Evolutionary conservation across 2,329 filamentous ascomycete species (phyloP), one percentile per base, ranked within the genome.

Genomic region (Scedosporium dehoogii): DNA sequence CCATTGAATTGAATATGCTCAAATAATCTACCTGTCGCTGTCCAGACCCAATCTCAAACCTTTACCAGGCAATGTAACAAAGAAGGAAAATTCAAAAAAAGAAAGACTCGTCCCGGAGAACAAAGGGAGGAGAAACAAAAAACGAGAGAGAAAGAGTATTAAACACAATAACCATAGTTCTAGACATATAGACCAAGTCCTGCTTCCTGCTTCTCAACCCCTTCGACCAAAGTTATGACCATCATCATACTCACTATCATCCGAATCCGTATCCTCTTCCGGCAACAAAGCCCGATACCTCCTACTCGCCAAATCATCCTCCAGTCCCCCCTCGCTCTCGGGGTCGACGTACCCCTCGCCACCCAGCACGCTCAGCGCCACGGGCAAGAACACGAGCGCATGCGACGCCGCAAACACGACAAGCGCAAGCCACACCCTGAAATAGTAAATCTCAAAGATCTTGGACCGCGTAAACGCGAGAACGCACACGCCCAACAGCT

Each of bases 391-490:
- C 6, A 99, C 83, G 58, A 99, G 79, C 0, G 94, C 91, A 73
- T 99, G 94, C 9, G 87, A 82, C 6, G 91, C 91, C 2, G 92
- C 96, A 73, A 96, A 93, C 9, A 96, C 73, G 10, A 99, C 92
- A 62, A 99, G 83, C 6, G 92, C 89, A 18, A 97, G 79, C 94
- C 94, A 99, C 53, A 99, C 90, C 53, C 94, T 85, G 81, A 99
- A 99, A 76, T 99, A 99, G 77, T 99, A 99, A 63, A 99, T 91
- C 78, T 99, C 96, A 70, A 99, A 99, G 71, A 99, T 99, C 84
- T 97, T 99, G 74, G 91, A 96, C 60, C 90, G 81, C 6, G 94
- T 99, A 70, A 97, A 99, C 0, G 94, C 94, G 21, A 99, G 79
- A 42, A 99, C 94, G 56, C 83, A 88, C 0, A 99, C 93, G 3